Evolutionary conservation across 306 rosid species (phyloP), one percentile per base, ranked within the genome.

Genomic region (Gillenia trifoliata): DNA sequence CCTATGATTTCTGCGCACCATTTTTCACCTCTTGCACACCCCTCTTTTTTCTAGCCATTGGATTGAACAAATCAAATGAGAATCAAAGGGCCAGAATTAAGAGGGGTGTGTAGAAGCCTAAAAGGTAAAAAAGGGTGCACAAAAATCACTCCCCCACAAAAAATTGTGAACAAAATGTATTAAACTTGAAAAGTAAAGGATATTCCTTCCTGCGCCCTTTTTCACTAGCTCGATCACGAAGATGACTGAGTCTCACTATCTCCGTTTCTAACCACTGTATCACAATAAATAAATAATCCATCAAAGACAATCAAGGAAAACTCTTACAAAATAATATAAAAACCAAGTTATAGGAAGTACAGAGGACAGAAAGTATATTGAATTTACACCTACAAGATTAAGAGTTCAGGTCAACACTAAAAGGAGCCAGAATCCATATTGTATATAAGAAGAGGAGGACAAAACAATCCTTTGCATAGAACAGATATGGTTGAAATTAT

Each of bases 191-290:
- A 25, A 56, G 31, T 79, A 76, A 91, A 95, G 99, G 99, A 95
- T 95, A 95, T 95, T 95, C 98, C 80, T 92, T 95, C 75, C 93
- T 81, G 22, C 89, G 93, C 54, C 99, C 99, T 75, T 82, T 90
- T 79, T 95, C 99, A 84, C 99, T 95, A 68, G 99, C 99, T 86
- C 99, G 93, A 82, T 95, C 99, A 75, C 99, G 90, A 80, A 95
- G 99, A 84, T 95, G 99, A 77, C 89, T 86, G 65, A 95, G 90
- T 83, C 99, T 87, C 59, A 92, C 86, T 33, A 77, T 86, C 89
- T 95, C 99, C 5, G 97, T 78, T 83, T 95, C 99, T 55, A 95
- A 74, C 98, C 98, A 95, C 99, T 95, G 93, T 55, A 82, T 55
- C 6, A 74, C 75, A 78, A 78, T 70, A 80, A 62, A 68, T 30